Conservation (phyloP, 2,329 filamentous ascomycete species). For the Aureobasidium sp. region DNA sequence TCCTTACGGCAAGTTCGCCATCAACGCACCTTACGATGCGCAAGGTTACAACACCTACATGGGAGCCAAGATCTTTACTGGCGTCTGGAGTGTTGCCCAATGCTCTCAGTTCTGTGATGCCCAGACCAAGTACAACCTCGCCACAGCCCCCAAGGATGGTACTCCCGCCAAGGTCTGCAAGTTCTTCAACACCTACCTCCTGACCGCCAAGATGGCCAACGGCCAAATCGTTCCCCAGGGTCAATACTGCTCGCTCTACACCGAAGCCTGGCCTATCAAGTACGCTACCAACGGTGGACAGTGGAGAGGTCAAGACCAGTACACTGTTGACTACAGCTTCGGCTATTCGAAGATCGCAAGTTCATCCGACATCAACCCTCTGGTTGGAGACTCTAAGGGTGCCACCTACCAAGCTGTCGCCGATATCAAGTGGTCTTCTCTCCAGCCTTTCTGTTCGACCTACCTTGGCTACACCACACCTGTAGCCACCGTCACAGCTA, state of each 20-base stretch:
- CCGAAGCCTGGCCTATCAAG: constrained; percentile 11
- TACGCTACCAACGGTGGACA: constrained; percentile 18
- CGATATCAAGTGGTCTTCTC: constrained; percentile 9
- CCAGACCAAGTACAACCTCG: constrained; percentile 15
- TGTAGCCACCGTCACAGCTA: too few relatives aligned
- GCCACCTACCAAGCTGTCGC: constrained; percentile 13
- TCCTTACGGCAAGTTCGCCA: constrained; percentile 12
- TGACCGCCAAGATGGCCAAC: not conserved
- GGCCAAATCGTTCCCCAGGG: not conserved
- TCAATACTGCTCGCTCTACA: constrained; percentile 16
- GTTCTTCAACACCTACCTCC: constrained; percentile 9
- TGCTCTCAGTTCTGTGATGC: constrained; percentile 15
- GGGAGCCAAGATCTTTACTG: constrained; percentile 18
- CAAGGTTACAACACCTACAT: constrained; percentile 20
- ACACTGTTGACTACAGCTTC: constrained; percentile 12
- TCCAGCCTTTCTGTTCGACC: constrained; percentile 13
- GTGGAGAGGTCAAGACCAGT: constrained; percentile 12
- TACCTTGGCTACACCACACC: too few relatives aligned
- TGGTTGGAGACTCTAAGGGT: not conserved
- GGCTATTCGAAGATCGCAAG: constrained; percentile 10
- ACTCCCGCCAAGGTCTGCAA: not conserved
- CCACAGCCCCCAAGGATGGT: constrained; percentile 11
- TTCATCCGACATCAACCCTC: too few relatives aligned
- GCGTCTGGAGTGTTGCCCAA: not conserved
- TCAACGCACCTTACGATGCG: constrained; percentile 19